phyloP scores from a whole-genome alignment of 176 grass and related monocot species.

The Carex pumila region DNA sequence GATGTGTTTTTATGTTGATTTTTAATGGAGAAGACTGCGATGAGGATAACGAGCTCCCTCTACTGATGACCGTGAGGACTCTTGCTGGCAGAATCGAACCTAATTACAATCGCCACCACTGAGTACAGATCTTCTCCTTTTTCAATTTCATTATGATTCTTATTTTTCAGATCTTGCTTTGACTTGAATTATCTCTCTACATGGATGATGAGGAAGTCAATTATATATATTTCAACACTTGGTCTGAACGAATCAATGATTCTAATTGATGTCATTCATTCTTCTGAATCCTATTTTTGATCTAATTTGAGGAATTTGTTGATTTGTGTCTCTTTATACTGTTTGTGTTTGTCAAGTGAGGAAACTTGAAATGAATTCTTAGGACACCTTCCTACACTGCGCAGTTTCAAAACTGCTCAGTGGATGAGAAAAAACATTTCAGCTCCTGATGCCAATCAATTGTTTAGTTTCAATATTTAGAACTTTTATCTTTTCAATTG shows the following conservation, averaged over 20 bases:
- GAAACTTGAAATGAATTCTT: constrained; percentile 58
- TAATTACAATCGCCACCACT: constrained; percentile 49
- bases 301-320: background rate
- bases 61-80: constrained; percentile 76
- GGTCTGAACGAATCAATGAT: constrained; percentile 33
- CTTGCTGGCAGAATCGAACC: constrained; percentile 99
- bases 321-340: fast-evolving
- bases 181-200: background rate
- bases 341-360: constrained; percentile 23
- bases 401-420: constrained; percentile 5
- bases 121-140: constrained; percentile 30
- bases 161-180: background rate
- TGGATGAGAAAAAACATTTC: constrained; percentile 65
- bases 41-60: constrained; percentile 99
- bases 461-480: background rate
- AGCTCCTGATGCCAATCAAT: constrained; percentile 50
- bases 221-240: constrained; percentile 68
- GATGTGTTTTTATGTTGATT: background rate
- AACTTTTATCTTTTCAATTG: background rate
- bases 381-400: constrained; percentile 94
- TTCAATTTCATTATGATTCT: background rate
- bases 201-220: constrained; percentile 48
- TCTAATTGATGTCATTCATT: constrained; percentile 33
- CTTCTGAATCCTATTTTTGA: constrained; percentile 42
- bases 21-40: constrained; percentile 32